A percentile compares a stretch with the other conserved stretches of the same genome.
Evolutionary conservation across 1,284 basidiomycete genomes (phyloP).

Genomic region (Blastosporella zonata): DNA sequence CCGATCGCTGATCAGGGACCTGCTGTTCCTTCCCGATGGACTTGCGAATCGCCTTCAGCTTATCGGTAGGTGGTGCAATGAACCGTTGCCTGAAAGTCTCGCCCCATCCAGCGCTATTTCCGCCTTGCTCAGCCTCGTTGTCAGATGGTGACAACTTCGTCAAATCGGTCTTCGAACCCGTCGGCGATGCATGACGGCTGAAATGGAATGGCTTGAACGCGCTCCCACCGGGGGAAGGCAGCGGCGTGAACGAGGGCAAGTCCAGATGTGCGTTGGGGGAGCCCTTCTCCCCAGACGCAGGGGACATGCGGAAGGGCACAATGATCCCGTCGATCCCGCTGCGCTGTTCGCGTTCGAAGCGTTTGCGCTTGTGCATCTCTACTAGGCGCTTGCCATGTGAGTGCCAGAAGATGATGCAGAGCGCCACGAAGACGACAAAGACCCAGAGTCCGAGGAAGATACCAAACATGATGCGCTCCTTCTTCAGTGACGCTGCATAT

Average conservation of each 20-base stretch:
- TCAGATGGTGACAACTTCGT: conserved; percentile 10
- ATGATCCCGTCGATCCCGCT: conserved; percentile 42
- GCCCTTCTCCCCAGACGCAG: conserved; percentile 25
- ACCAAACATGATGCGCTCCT: conserved; percentile 80
- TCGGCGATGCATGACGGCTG: conserved; percentile 30
- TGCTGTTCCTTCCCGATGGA: conserved; percentile 30
- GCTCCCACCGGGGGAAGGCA: conserved; percentile 41
- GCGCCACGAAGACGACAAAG: conserved; percentile 71
- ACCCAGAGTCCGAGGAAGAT: conserved; percentile 82
- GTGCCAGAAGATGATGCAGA: conserved; percentile 65
- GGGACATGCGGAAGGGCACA: conserved; percentile 35
- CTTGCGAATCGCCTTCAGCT: conserved; percentile 43
- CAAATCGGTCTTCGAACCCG: conserved; percentile 15
- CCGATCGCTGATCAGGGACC: conserved; percentile 25
- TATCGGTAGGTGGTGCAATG: conserved; percentile 32
- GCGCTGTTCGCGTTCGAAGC: conserved; percentile 52
- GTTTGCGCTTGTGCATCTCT: conserved; percentile 45
- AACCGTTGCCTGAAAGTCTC: conserved; percentile 42
- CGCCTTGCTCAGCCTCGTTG: conserved; percentile 29
- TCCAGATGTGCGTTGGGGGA: conserved; percentile 20
- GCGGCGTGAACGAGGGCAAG: conserved; percentile 48
- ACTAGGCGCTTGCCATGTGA: conserved; percentile 50
- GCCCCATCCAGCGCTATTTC: conserved; percentile 43
- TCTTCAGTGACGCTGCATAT: conserved; percentile 71
- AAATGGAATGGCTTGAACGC: conserved; percentile 39